A percentile compares a stretch with the other conserved stretches of the same genome.
Conservation (phyloP, 2,329 filamentous ascomycete genomes). For the Alternaria infectoria region DNA sequence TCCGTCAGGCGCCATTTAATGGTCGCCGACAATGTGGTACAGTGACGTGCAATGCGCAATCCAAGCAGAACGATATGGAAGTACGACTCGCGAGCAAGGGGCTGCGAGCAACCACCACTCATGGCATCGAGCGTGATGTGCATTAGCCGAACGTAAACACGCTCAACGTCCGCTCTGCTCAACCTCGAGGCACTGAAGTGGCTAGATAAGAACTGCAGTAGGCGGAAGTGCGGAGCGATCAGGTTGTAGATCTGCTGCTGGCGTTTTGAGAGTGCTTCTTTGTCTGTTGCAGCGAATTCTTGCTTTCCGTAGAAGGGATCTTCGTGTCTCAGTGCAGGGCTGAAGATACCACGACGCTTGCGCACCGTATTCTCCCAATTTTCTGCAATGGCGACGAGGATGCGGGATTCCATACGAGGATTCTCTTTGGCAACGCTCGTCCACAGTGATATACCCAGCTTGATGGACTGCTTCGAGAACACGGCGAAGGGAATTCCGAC, state of each 20-base stretch:
- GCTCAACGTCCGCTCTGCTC: constrained; percentile 80
- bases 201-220: constrained; percentile 89
- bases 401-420: constrained; percentile 81
- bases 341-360: constrained; percentile 81
- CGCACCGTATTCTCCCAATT: constrained; percentile 89
- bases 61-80: constrained; percentile 88
- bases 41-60: constrained; percentile 75
- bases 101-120: constrained; percentile 69
- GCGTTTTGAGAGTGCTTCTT: constrained; percentile 72
- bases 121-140: constrained; percentile 79
- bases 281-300: constrained; percentile 92
- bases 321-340: constrained; percentile 69
- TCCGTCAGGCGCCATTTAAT: constrained; percentile 87
- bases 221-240: constrained; percentile 82
- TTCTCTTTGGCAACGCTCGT: constrained; percentile 97
- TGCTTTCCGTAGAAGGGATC: constrained; percentile 92
- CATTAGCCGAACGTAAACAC: constrained; percentile 81
- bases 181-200: constrained; percentile 95
- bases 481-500: constrained; percentile 91
- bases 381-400: constrained; percentile 85
- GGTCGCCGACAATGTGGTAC: constrained; percentile 67
- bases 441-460: constrained; percentile 94
- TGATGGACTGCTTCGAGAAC: constrained; percentile 94
- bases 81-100: constrained; percentile 88
- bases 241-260: constrained; percentile 82